Conservation (phyloP, 768 basidiomycete genomes). For the Fomitopsis pulvina region DNA sequence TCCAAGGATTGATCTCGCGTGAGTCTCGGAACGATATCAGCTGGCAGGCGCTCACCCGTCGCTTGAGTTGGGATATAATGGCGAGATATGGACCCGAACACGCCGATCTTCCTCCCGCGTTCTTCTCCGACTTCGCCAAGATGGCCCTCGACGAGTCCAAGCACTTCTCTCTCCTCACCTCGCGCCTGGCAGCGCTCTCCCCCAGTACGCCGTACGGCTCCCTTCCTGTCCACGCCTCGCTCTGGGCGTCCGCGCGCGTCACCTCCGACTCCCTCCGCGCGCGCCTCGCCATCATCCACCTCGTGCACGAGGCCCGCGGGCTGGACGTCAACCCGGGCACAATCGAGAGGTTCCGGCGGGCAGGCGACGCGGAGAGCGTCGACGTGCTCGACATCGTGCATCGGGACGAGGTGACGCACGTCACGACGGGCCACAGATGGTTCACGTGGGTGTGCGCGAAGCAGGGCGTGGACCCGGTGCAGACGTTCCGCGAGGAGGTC, state of each 20-base stretch:
- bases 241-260: conserved; percentile 72
- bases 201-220: conserved; percentile 68
- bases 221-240: conserved; percentile 62
- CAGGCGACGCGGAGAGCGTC: conserved; percentile 63
- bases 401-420: conserved; percentile 75
- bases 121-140: conserved; percentile 78
- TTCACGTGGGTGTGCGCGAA: conserved; percentile 69
- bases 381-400: conserved; percentile 69
- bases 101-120: conserved; percentile 58
- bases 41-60: background rate
- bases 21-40: conserved; percentile 21
- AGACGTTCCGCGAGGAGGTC: conserved; percentile 67
- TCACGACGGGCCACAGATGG: conserved; percentile 79
- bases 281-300: conserved; percentile 76
- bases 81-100: conserved; percentile 63
- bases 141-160: conserved; percentile 86
- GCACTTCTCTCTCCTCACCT: conserved; percentile 67
- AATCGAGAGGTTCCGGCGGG: conserved; percentile 62
- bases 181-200: conserved; percentile 53
- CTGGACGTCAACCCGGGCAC: conserved; percentile 80
- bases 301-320: conserved; percentile 80
- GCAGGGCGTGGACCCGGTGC: conserved; percentile 51
- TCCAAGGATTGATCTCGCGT: conserved; percentile 74
- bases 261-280: conserved; percentile 64
- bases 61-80: conserved; percentile 72